Evolutionary conservation across 768 basidiomycete genomes (phyloP).

Genomic region (Trichaptum fuscoviolaceum): DNA sequence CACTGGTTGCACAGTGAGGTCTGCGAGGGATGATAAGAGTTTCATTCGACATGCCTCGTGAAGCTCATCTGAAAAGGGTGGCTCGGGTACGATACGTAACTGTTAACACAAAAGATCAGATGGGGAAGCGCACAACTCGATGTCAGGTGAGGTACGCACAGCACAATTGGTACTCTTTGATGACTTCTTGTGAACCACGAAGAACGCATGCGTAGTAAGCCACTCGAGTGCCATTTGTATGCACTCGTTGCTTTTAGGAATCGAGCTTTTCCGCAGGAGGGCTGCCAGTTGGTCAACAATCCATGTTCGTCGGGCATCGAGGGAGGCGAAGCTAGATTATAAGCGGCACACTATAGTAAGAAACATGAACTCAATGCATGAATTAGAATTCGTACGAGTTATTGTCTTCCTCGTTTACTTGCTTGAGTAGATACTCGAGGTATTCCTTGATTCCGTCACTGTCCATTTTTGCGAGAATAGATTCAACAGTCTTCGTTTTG

Average conservation of each 20-base stretch:
- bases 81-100: slow-evolving; percentile 59
- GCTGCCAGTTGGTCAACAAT: slow-evolving; percentile 78
- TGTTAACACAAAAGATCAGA: slow-evolving; percentile 24
- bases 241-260: slow-evolving; percentile 80
- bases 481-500: slow-evolving; percentile 88
- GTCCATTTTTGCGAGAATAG: slow-evolving; percentile 71
- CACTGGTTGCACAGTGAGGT: slow-evolving; percentile 59
- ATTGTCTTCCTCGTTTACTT: slow-evolving; percentile 44
- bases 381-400: slow-evolving; percentile 21
- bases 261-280: slow-evolving; percentile 71
- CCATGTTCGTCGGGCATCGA: slow-evolving; percentile 63
- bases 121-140: slow-evolving; percentile 6
- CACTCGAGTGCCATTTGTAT: slow-evolving; percentile 73
- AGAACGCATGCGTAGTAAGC: slow-evolving; percentile 77
- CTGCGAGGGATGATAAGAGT: slow-evolving; percentile 68
- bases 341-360: slow-evolving; percentile 6
- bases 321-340: slow-evolving; percentile 11
- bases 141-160: slow-evolving; percentile 30
- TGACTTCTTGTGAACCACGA: slow-evolving; percentile 66
- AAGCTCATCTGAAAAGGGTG: slow-evolving; percentile 69
- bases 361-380: slow-evolving; percentile 31
- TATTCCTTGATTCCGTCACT: slow-evolving; percentile 71
- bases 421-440: slow-evolving; percentile 61
- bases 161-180: slow-evolving; percentile 54
- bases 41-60: slow-evolving; percentile 48